Evolutionary conservation across 345 rosid genomes (phyloP).

Genomic region (Eucalyptus lansdowneana): DNA sequence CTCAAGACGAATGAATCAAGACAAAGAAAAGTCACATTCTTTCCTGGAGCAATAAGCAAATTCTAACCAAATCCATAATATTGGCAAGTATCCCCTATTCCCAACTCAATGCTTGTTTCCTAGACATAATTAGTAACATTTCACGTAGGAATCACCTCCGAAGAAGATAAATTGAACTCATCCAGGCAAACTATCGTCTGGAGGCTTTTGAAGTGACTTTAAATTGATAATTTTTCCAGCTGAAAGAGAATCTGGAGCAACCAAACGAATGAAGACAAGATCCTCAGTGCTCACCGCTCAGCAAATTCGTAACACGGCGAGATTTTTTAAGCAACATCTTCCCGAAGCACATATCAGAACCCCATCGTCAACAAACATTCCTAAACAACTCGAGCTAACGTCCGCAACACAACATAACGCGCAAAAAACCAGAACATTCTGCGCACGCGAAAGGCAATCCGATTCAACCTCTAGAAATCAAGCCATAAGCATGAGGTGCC

Average conservation of each 20-base stretch:
- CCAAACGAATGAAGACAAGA: not conserved
- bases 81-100: not conserved
- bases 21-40: not conserved
- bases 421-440: not conserved
- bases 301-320: not conserved
- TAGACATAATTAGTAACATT: not conserved
- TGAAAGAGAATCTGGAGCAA: not conserved
- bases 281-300: not conserved
- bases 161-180: not conserved
- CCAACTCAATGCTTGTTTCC: not conserved
- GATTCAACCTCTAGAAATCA: not conserved
- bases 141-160: not conserved
- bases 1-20: not conserved
- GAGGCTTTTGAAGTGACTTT: not conserved
- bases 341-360: not conserved
- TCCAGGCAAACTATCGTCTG: not conserved
- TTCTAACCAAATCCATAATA: not conserved
- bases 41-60: not conserved
- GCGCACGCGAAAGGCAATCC: not conserved
- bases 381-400: not conserved
- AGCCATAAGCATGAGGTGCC: not conserved
- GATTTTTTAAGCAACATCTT: not conserved
- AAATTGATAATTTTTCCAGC: not conserved
- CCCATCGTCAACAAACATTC: not conserved
- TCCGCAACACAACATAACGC: not conserved